Conservation (phyloP, 192 early-diverging fungal species). For the Oehlia diaphana region DNA sequence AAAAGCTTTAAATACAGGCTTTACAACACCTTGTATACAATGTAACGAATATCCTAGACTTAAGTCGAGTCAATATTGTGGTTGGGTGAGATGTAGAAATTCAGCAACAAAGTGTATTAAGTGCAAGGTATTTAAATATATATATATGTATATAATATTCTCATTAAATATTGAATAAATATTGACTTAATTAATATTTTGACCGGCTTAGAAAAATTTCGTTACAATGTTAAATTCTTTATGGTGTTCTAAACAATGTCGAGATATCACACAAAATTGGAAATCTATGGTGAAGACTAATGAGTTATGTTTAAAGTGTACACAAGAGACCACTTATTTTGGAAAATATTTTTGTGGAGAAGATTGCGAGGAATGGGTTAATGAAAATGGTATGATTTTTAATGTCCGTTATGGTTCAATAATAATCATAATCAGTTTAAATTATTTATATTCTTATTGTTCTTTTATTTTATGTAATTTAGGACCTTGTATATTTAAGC, state of each 20-base stretch:
- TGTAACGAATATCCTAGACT: constrained; percentile 7
- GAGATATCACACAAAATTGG: constrained; percentile 25
- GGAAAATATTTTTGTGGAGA: constrained; percentile 13
- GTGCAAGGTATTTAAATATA: background rate
- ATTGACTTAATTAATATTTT: too few species aligned
- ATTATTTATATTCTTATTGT: background rate
- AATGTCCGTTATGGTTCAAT: background rate
- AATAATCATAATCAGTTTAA: background rate
- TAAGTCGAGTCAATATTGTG: constrained; percentile 2
- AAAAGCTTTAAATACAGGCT: constrained; percentile 2
- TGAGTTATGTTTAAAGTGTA: constrained; percentile 14
- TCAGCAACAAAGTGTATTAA: background rate
- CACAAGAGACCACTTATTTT: background rate
- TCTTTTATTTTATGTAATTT: background rate
- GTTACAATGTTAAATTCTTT: background rate
- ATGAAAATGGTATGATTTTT: background rate
- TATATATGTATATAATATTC: background rate
- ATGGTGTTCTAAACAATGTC: constrained; percentile 26
- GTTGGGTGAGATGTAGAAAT: constrained; percentile 20
- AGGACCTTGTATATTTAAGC: constrained; percentile 3
- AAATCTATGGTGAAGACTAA: background rate
- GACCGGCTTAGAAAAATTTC: background rate
- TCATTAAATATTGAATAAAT: background rate
- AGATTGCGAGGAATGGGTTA: constrained; percentile 1
- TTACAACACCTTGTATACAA: constrained; percentile 9